Evolutionary conservation across 495 filamentous ascomycete genomes (phyloP), one percentile per base, ranked within the genome.

Genomic region (Sphaerosporella brunnea): DNA sequence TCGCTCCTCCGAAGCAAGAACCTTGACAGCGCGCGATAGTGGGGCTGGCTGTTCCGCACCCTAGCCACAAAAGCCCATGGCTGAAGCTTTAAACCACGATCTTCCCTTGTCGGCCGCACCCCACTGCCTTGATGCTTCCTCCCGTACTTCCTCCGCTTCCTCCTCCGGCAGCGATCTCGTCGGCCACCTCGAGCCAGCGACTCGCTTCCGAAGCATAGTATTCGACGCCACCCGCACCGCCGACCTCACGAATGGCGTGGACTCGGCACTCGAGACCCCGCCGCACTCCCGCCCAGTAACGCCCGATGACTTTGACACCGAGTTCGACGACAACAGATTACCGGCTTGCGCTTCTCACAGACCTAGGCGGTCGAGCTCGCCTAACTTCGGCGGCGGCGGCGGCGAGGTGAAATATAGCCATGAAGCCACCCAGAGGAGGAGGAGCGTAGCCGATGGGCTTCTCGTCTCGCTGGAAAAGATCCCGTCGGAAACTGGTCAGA

Each of bases 271-370:
- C 25, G 43, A 46, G 15, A 46, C 43, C 10, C 43, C 25, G 23
- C 28, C 23, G 18, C 13, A 25, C 9, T 44, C 41, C n/a, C 41
- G 23, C 2, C 2, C 43, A 8, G 26, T 1, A 7, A 16, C 43
- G 24, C 2, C 41, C n/a, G 18, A 23, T 11, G 41, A 26, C 36
- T 39, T 39, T 19, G 43, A 46, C 10, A n/a, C 11, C 4, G 43
- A 34, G 2, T 46, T 46, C 15, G 43, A 46, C 25, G 43, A 46
- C 25, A n/a, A 46, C 15, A 25, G 43, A 18, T 19, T 46, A 20
- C 43, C 43, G 1, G 18, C 23, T 5, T 16, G 39, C 39, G 20
- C 43, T 8, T 19, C 24, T 19, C 23, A 18, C 13, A 13, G 41
- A 44, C 15, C 25, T 18, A 15, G 40, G 35, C 39, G 39, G 8